Percentiles rank a stretch among this genome's conserved stretches.
Conservation (phyloP, 331 rosid genomes). For the Pyrus hybrid region DNA sequence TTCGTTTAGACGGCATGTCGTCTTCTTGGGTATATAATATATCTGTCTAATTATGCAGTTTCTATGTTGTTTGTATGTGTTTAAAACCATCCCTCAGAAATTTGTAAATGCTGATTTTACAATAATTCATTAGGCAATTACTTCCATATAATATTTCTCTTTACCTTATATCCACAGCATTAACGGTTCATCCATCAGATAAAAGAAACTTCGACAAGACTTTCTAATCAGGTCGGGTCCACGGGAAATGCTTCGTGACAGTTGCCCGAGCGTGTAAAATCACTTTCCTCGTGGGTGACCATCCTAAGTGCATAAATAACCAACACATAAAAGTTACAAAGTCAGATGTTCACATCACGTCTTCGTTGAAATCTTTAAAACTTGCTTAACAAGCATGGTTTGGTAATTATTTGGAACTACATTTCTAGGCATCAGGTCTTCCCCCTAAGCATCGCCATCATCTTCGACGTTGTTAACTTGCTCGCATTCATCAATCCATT, state of each 20-base stretch:
- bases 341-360: neutral
- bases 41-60: neutral
- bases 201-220: too few relatives aligned
- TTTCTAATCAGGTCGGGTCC: too few relatives aligned
- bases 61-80: neutral
- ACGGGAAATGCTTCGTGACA: too few relatives aligned
- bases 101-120: neutral
- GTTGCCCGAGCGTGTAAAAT: too few relatives aligned
- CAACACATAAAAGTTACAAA: neutral
- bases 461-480: slow-evolving; percentile 60
- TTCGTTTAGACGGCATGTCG: neutral
- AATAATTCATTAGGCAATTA: too few relatives aligned
- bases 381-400: neutral
- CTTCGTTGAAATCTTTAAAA: neutral
- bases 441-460: slow-evolving; percentile 45
- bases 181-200: too few relatives aligned
- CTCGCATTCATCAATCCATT: slow-evolving; percentile 87
- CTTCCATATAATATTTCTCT: too few relatives aligned
- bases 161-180: neutral
- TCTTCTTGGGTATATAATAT: neutral
- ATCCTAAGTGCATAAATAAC: neutral
- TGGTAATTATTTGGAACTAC: neutral
- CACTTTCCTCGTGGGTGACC: too few relatives aligned
- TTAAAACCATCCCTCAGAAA: neutral
- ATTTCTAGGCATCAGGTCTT: neutral